Percentiles rank a stretch among this genome's conserved stretches.
Conservation (phyloP, 2,329 filamentous ascomycete species). For the Penicillium sp. region DNA sequence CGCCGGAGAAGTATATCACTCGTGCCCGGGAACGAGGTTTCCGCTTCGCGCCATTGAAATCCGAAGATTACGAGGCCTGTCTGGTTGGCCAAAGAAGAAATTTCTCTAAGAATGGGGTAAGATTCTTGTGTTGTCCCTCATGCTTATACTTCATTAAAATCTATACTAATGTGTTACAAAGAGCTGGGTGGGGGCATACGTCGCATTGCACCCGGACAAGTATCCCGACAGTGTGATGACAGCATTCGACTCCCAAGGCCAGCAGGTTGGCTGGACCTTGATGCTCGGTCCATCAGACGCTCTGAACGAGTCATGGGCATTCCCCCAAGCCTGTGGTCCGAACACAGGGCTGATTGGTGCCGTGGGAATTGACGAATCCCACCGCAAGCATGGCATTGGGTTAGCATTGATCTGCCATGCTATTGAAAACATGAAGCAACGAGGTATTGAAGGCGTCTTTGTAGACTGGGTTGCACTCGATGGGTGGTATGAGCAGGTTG, state of each 20-base stretch:
- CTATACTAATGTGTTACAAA: conserved; percentile 16
- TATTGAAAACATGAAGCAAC: conserved; percentile 43
- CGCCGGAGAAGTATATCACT: conserved; percentile 36
- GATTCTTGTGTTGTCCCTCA: conserved; percentile 2
- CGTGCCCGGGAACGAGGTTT: conserved; percentile 36
- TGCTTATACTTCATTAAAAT: not conserved
- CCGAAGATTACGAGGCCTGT: conserved; percentile 41
- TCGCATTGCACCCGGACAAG: conserved; percentile 33
- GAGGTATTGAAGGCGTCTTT: conserved; percentile 44
- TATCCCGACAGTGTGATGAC: conserved; percentile 45
- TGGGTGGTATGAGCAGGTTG: conserved; percentile 47
- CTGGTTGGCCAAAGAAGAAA: conserved; percentile 41
- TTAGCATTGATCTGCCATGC: conserved; percentile 45
- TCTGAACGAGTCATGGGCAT: conserved; percentile 39
- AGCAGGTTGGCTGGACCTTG: conserved; percentile 47
- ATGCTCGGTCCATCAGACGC: conserved; percentile 40
- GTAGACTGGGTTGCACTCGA: conserved; percentile 46
- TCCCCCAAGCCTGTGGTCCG: conserved; percentile 40
- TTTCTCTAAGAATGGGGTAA: conserved; percentile 38
- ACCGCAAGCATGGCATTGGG: conserved; percentile 42
- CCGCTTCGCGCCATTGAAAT: conserved; percentile 37
- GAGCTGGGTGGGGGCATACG: conserved; percentile 45
- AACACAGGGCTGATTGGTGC: conserved; percentile 47
- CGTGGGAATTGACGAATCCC: conserved; percentile 43
- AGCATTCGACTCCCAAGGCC: conserved; percentile 38